Conservation (phyloP, 164 flowering plant species). For the Akebia trifoliata region DNA sequence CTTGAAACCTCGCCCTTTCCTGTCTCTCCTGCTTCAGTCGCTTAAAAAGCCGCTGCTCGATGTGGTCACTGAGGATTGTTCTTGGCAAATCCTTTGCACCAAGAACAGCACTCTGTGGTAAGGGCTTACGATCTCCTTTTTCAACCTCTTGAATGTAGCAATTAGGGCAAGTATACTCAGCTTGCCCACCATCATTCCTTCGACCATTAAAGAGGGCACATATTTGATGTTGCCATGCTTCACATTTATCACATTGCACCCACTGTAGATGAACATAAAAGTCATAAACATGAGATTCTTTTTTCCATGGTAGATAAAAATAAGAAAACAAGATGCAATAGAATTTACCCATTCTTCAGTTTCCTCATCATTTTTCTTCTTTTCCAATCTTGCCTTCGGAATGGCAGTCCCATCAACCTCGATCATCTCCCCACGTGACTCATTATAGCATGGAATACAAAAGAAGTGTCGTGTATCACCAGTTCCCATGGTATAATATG, state of each 20-base stretch:
- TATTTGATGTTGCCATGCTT: slow-evolving; percentile 99
- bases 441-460: slow-evolving; percentile 93
- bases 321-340: neutral
- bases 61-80: slow-evolving; percentile 92
- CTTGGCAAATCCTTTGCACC: slow-evolving; percentile 98
- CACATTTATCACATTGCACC: slow-evolving; percentile 99
- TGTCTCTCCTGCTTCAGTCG: slow-evolving; percentile 75
- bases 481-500: slow-evolving; percentile 74
- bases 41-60: slow-evolving; percentile 70
- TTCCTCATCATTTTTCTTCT: slow-evolving; percentile 95
- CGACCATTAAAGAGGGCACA: slow-evolving; percentile 97
- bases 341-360: slow-evolving; percentile 91
- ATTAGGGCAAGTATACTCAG: slow-evolving; percentile 97
- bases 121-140: slow-evolving; percentile 80
- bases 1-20: slow-evolving; percentile 72
- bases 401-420: slow-evolving; percentile 66
- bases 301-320: neutral
- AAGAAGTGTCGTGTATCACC: slow-evolving; percentile 94
- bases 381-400: slow-evolving; percentile 69
- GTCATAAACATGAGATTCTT: neutral
- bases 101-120: slow-evolving; percentile 97
- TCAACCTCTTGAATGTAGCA: slow-evolving; percentile 84
- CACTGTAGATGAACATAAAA: slow-evolving; percentile 56
- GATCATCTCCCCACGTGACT: slow-evolving; percentile 77
- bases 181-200: slow-evolving; percentile 96